Base-by-base conservation (phyloP, 106 monocot species). In the Phalaenopsis aphrodite region DNA sequence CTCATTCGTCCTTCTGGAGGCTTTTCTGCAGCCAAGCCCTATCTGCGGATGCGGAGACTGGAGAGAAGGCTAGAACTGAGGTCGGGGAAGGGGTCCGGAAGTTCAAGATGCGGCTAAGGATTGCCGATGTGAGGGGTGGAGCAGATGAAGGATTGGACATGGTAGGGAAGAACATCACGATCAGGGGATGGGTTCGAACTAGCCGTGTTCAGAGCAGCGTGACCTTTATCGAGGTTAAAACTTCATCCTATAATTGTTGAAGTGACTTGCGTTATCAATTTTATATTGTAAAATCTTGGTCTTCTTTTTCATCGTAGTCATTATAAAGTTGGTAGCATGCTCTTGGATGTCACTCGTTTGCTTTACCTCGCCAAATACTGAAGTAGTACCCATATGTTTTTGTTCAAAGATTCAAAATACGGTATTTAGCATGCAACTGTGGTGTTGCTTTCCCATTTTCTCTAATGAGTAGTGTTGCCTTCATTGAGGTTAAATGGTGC, bases 181-280 rank as follows among this genome's bases (percentile, higher is more conserved):
- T 98, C 57, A 87, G 97, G 52, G 97, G 97, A 1, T 98, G 97
- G 97, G 92, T 92, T 7, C 80, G 94, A 82, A 98, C 98, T 72
- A 94, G 98, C 78, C 82, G 98, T 1, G 86, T 82, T 5, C 97
- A 98, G 82, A 94, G 97, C 55, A 94, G 84, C 45, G 94, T 98
- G 41, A 92, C 92, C 5, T 98, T 98, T 79, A 90, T 98, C 56
- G 97, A 98, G 97, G 97, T 94, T 8, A 79, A 75, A 48, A 49
- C 42, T 24, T 49, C 16, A 74, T 45, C 19, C n/a, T 45, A 2
- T 19, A 74, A 74, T 42, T 45, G 19, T 18, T 39, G 19, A 45
- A n/a, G 43, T 45, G 43, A 19, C 39, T 4, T 74, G 43, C 7
- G 0, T 45, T 74, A 39, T 69, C 12, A 39, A 39, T 39, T 69